A percentile compares a stretch with the other conserved stretches of the same genome.
Conservation (phyloP, 2,329 filamentous ascomycete species). For the Podosphaera aphanis region DNA sequence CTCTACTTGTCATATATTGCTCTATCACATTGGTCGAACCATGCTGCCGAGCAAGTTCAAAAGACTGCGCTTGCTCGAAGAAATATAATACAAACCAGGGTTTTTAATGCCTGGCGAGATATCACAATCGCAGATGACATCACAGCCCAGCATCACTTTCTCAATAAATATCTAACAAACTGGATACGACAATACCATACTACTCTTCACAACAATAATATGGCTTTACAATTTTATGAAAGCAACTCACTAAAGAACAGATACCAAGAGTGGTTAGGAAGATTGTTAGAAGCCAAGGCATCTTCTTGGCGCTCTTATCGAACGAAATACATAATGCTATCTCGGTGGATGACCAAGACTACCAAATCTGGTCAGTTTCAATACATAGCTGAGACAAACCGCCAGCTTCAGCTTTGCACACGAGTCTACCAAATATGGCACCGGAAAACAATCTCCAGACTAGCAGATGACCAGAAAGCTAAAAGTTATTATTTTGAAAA, state of each 20-base stretch:
- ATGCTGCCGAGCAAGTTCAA: conserved; percentile 38
- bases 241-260: conserved; percentile 13
- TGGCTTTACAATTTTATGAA: conserved; percentile 14
- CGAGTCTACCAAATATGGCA: conserved; percentile 10
- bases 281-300: conserved; percentile 10
- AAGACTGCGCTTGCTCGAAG: conserved; percentile 43
- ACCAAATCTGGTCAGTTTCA: conserved; percentile 6
- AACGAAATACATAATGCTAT: conserved; percentile 7
- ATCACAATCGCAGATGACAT: conserved; percentile 25
- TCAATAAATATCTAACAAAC: conserved; percentile 28
- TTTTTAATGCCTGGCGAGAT: conserved; percentile 45
- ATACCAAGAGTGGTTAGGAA: conserved; percentile 18
- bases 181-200: conserved; percentile 18
- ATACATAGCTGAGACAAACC: conserved; percentile 8
- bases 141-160: conserved; percentile 25
- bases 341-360: conserved; percentile 8
- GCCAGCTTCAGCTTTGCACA: conserved; percentile 5
- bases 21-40: conserved; percentile 45
- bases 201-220: conserved; percentile 8
- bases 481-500: conserved; percentile 2
- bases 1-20: conserved; percentile 39
- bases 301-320: conserved; percentile 5
- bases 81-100: conserved; percentile 44
- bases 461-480: conserved; percentile 5
- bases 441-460: conserved; percentile 4